Base-by-base conservation (phyloP, 192 early-diverging fungal species). In the Coemansia sp. region DNA sequence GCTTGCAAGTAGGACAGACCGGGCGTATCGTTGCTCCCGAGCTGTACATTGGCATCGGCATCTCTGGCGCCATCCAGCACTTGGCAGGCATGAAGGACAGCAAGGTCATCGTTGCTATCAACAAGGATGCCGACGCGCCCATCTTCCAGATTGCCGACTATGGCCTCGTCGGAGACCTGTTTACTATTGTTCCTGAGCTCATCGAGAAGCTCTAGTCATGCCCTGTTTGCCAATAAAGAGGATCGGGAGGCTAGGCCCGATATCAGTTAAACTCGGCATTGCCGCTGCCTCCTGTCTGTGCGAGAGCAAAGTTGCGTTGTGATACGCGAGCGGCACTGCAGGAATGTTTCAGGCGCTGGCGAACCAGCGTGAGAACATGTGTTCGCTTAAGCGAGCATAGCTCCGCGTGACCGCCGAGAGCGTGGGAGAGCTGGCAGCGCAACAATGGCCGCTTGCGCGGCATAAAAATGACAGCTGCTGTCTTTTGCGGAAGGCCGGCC, bases 11-110 rank as follows among this genome's bases (percentile, higher is more conserved):
- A 59, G 97, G 97, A 11, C 97, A 99, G 84, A 99, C 97, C 4
- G 97, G 97, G 62, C 97, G 97, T 79, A 96, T 99, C 65, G 90
- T 99, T 68, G 97, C 97, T 20, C 97, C 97, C 38, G 90, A 96
- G 65, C 89, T 96, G 17, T 99, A 99, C 84, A 73, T 99, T 65
- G 97, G 92, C 65, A 92, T 97, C 65, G 97, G 94, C 59, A 95
- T 99, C 59, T 96, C 94, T 6, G 97, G 97, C 45, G 97, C 97
- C 37, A 99, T 99, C 74, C 91, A 95, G 88, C 96, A 96, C 70
- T 78, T 98, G 86, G 96, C 96, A 31, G 96, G 96, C 73, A 98
- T 98, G 96, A 99, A 99, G 85, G 97, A 99, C 74, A 95, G 93
- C 83, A 99, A 99, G 89, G 89, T 89, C 46, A 99, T 99, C 86